Evolutionary conservation across 257 asterid genomes (phyloP).

Genomic region (Scutellaria baicalensis): DNA sequence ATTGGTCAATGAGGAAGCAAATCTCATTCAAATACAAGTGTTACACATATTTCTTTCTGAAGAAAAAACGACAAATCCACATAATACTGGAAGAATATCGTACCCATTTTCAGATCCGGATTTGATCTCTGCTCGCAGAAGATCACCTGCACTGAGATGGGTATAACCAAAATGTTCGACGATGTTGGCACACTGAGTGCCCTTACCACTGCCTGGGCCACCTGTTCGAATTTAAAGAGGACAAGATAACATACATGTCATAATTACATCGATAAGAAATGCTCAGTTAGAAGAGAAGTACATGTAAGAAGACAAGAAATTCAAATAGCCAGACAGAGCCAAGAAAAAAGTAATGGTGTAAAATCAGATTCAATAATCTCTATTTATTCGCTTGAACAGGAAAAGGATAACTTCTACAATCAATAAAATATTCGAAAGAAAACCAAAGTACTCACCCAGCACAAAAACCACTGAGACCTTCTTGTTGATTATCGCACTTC

Average conservation of each 20-base stretch:
- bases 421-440: background rate
- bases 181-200: slow-evolving; percentile 89
- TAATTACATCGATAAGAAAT: background rate
- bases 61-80: background rate
- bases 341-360: background rate
- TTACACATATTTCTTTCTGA: background rate
- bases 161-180: slow-evolving; percentile 78
- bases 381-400: background rate
- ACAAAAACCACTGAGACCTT: slow-evolving; percentile 63
- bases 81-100: background rate
- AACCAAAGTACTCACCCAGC: slow-evolving; percentile 45
- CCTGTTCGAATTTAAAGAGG: slow-evolving; percentile 43
- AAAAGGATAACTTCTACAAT: background rate
- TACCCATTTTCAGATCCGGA: slow-evolving; percentile 69
- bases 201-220: slow-evolving; percentile 99
- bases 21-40: background rate
- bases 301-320: background rate
- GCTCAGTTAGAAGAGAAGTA: background rate
- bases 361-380: background rate
- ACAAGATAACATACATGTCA: slow-evolving; percentile 2
- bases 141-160: slow-evolving; percentile 98
- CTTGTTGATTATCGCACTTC: slow-evolving; percentile 30
- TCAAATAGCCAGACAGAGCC: slow-evolving; percentile 40
- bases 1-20: slow-evolving; percentile 11
- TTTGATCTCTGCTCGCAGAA: slow-evolving; percentile 81